Percentiles rank a stretch among this genome's conserved stretches.
phyloP scores from a whole-genome alignment of 345 rosid genomes.

The Cardamine resedifolia region DNA sequence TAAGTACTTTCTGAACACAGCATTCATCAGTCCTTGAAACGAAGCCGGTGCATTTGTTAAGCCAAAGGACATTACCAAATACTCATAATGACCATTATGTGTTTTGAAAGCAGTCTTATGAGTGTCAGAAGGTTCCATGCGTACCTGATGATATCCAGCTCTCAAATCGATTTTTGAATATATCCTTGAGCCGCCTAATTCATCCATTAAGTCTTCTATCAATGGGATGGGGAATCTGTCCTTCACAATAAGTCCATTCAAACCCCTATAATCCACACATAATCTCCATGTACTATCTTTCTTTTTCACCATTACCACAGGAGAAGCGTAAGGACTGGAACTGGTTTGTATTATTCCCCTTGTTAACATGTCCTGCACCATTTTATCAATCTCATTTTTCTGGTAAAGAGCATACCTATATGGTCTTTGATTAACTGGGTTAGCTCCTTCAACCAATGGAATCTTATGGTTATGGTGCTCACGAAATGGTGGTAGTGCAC shows the following conservation, averaged over 20 bases:
- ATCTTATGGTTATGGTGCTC: no score
- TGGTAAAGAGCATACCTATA: no score
- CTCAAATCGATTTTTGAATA: neutral
- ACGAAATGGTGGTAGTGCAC: no score
- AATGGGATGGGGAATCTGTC: neutral
- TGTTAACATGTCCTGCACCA: no score
- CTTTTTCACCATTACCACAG: neutral
- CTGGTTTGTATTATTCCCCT: neutral
- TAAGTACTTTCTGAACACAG: rapidly evolving
- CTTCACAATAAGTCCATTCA: neutral
- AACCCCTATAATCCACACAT: neutral
- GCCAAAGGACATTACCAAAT: neutral
- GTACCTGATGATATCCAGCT: neutral
- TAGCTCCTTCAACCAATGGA: no score
- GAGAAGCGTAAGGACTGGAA: neutral
- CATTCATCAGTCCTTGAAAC: rapidly evolving
- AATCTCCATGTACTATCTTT: neutral
- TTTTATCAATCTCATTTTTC: no score
- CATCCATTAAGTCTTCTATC: neutral
- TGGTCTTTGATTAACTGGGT: no score
- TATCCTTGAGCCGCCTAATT: rapidly evolving
- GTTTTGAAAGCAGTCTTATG: neutral
- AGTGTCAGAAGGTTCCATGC: rapidly evolving
- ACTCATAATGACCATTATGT: neutral
- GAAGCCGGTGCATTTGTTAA: neutral